Percentiles rank a stretch among this genome's conserved stretches.
phyloP scores from a whole-genome alignment of 2,329 filamentous ascomycete genomes.

The Neurospora crassa region DNA sequence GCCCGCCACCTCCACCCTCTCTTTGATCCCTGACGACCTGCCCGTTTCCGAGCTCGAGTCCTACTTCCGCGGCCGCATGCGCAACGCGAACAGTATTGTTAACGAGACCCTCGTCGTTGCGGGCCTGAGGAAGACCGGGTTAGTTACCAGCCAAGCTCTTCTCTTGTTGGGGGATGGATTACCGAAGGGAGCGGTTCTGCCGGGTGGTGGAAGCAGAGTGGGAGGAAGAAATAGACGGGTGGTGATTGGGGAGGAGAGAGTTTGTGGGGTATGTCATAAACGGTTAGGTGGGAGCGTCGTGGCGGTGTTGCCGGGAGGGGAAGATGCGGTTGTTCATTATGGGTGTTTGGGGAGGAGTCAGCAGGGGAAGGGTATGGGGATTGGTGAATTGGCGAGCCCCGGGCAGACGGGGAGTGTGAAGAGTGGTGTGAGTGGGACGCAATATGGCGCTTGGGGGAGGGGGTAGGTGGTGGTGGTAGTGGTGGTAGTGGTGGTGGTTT shows the following conservation, averaged over 20 bases:
- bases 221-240: slow-evolving; percentile 55
- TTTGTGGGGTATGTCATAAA: slow-evolving; percentile 91
- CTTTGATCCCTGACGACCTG: slow-evolving; percentile 72
- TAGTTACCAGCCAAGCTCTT: slow-evolving; percentile 64
- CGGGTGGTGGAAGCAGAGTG: slow-evolving; percentile 25
- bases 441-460: neutral
- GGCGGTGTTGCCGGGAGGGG: slow-evolving; percentile 61
- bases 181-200: slow-evolving; percentile 20
- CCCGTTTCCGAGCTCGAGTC: slow-evolving; percentile 72
- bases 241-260: slow-evolving; percentile 74
- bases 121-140: slow-evolving; percentile 66
- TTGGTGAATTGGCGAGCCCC: neutral
- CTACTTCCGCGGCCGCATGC: slow-evolving; percentile 87
- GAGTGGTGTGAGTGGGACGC: neutral
- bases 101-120: slow-evolving; percentile 73
- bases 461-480: neutral
- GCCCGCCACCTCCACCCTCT: slow-evolving; percentile 75
- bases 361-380: neutral
- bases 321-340: slow-evolving; percentile 74
- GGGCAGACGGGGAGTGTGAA: neutral
- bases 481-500: neutral
- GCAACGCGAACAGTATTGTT: slow-evolving; percentile 71
- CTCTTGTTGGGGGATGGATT: slow-evolving; percentile 63
- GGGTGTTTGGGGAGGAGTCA: slow-evolving; percentile 46
- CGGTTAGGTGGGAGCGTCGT: slow-evolving; percentile 85